A percentile compares a stretch with the other conserved stretches of the same genome.
Evolutionary conservation across 768 basidiomycete species (phyloP).

Genomic region (Leccinum truebloodii): DNA sequence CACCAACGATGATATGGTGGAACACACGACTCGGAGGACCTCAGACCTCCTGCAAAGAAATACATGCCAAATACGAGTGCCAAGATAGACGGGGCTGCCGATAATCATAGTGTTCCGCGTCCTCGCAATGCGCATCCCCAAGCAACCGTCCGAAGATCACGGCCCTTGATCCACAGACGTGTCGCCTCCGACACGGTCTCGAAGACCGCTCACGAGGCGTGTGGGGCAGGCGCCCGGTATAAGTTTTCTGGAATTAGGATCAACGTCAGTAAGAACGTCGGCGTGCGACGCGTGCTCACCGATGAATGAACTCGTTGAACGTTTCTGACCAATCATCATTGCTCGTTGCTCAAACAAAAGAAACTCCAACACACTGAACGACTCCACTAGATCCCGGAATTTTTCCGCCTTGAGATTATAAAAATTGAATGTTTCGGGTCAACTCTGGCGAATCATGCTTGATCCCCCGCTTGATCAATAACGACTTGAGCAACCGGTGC

Average conservation of each 20-base stretch:
- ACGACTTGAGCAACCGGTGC: slow-evolving; percentile 73
- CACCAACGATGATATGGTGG: too few species aligned
- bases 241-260: slow-evolving; percentile 61
- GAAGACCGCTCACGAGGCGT: slow-evolving; percentile 84
- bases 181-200: slow-evolving; percentile 85
- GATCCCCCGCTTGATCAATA: slow-evolving; percentile 90
- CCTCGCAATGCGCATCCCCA: slow-evolving; percentile 71
- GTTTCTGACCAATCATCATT: slow-evolving; percentile 52
- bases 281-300: slow-evolving; percentile 37
- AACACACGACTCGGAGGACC: too few species aligned
- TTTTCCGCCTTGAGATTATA: slow-evolving; percentile 82
- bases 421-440: slow-evolving; percentile 84
- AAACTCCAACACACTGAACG: slow-evolving; percentile 65
- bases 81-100: too few species aligned
- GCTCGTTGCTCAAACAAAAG: neutral
- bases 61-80: too few species aligned
- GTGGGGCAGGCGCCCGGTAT: slow-evolving; percentile 78
- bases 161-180: slow-evolving; percentile 93
- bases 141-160: slow-evolving; percentile 87
- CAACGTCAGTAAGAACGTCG: neutral
- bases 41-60: too few species aligned
- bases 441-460: slow-evolving; percentile 92
- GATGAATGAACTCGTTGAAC: slow-evolving; percentile 92
- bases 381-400: slow-evolving; percentile 77
- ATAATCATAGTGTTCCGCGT: slow-evolving; percentile 58